Evolutionary conservation across 2,329 filamentous ascomycete genomes (phyloP).

Genomic region (Trichoderma polysporum): DNA sequence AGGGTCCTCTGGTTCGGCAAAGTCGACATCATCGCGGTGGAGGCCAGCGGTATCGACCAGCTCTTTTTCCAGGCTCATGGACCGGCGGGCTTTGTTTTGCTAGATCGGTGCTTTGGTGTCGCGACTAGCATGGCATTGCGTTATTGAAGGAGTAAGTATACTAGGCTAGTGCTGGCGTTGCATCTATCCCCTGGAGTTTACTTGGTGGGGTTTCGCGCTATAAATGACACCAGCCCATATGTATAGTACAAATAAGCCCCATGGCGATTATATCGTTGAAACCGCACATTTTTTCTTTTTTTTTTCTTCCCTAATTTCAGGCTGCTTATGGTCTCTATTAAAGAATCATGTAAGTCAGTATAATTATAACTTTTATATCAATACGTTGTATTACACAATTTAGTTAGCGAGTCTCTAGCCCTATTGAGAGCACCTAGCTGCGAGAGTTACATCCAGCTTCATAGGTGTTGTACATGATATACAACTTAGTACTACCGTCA

Average conservation of each 20-base stretch:
- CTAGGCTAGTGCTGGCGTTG: conserved; percentile 1
- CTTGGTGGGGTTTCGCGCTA: not conserved
- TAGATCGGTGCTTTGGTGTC: not conserved
- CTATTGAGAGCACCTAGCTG: too few relatives aligned
- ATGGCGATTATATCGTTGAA: not conserved
- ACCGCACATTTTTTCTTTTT: too few relatives aligned
- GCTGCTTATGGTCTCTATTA: too few relatives aligned
- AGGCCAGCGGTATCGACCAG: conserved; percentile 18
- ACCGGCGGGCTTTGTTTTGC: conserved; percentile 3
- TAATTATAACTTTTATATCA: too few relatives aligned
- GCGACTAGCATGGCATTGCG: conserved; percentile 13
- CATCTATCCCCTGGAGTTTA: not conserved
- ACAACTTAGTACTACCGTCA: not conserved
- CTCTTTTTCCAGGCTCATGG: conserved; percentile 24
- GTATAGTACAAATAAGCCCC: not conserved
- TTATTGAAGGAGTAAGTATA: not conserved
- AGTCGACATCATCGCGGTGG: conserved; percentile 10
- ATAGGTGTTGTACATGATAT: not conserved
- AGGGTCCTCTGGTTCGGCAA: conserved; percentile 20
- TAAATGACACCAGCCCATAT: not conserved
- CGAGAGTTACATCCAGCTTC: too few relatives aligned
- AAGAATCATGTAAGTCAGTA: too few relatives aligned
- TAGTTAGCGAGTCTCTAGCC: too few relatives aligned
- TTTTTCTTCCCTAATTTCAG: too few relatives aligned
- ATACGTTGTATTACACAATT: too few relatives aligned